phyloP scores from a whole-genome alignment of 176 grass and related monocot species.

The Otatea glauca region DNA sequence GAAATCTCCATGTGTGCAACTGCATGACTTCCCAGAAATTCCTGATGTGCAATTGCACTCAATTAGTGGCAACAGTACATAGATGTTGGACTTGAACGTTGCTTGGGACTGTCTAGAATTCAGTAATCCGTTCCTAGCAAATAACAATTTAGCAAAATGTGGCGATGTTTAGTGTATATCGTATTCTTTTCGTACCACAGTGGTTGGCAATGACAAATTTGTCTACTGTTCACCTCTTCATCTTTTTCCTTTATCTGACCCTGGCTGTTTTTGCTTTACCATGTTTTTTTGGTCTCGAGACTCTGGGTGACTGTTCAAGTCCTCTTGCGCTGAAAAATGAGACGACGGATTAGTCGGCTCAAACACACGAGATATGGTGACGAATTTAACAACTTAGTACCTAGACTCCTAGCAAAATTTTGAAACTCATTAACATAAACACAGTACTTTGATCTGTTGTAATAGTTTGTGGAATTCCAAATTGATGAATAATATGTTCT shows the following conservation, averaged over 20 bases:
- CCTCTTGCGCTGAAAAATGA: too few relatives aligned
- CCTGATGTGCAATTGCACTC: conserved; percentile 19
- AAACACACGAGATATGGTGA: too few relatives aligned
- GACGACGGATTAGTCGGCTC: too few relatives aligned
- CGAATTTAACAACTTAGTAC: too few relatives aligned
- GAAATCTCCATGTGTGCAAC: conserved; percentile 21
- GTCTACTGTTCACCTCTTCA: conserved; percentile 43
- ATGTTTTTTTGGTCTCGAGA: conserved; percentile 10
- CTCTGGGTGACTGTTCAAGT: conserved; percentile 27
- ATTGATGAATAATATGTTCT: too few relatives aligned
- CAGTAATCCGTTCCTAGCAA: background rate
- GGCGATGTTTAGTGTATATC: background rate
- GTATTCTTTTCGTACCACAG: background rate
- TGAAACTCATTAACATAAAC: too few relatives aligned
- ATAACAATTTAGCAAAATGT: background rate
- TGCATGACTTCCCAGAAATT: conserved; percentile 4
- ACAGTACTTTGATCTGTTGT: too few relatives aligned
- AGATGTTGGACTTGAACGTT: background rate
- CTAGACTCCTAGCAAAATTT: too few relatives aligned
- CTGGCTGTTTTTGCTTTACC: conserved; percentile 38
- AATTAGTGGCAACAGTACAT: background rate
- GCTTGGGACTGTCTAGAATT: conserved; percentile 1
- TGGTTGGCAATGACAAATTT: conserved; percentile 23
- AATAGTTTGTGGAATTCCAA: too few relatives aligned
- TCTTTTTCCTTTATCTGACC: conserved; percentile 41